Base-by-base conservation (phyloP, 2,329 filamentous ascomycete genomes). In the Pleurostoma richardsiae region DNA sequence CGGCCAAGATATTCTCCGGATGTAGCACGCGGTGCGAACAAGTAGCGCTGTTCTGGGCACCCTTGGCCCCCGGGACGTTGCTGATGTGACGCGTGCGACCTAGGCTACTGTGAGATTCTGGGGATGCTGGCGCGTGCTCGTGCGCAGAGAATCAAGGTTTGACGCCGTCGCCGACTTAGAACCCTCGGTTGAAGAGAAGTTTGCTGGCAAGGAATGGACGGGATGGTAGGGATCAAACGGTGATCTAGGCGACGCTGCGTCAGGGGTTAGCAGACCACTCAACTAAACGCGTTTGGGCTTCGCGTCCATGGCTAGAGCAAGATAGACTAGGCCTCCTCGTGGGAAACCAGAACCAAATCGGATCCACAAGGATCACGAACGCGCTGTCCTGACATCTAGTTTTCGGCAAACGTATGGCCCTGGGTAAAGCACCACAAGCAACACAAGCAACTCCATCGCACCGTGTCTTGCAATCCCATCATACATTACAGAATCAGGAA, bases 41-140 rank as follows among this genome's bases (percentile, higher is more conserved):
- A n/a, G 33, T 36, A 8, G 33, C 33, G 4, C 48, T 45, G 28
- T 45, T 58, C 10, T 57, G 53, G 7, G 56, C 60, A 43, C 40
- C 31, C 28, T 28, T 36, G 33, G 33, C 8, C 33, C 50, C 45
- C 60, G 43, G 41, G 59, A 27, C 52, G 52, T 47, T 53, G 57
- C 44, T 41, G 47, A 36, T n/a, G 33, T n/a, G 33, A 36, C 33
- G 33, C 8, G 33, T 8, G 8, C 33, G n/a, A 36, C n/a, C 33
- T 36, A 36, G 33, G n/a, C 8, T 36, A 36, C 33, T 36, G 8
- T 8, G 8, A 8, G 33, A 8, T 36, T n/a, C n/a, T 8, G 33
- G 33, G 33, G 33, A 8, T 36, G n/a, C 33, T n/a, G 33, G 33
- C 33, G 33, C 33, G 33, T 36, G 33, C 33, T 19, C 8, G 33